These are phyloP conservation scores for Podospora conica DNA, from an alignment of 495 filamentous ascomycete species.

Conservation along the genomic window DNA sequence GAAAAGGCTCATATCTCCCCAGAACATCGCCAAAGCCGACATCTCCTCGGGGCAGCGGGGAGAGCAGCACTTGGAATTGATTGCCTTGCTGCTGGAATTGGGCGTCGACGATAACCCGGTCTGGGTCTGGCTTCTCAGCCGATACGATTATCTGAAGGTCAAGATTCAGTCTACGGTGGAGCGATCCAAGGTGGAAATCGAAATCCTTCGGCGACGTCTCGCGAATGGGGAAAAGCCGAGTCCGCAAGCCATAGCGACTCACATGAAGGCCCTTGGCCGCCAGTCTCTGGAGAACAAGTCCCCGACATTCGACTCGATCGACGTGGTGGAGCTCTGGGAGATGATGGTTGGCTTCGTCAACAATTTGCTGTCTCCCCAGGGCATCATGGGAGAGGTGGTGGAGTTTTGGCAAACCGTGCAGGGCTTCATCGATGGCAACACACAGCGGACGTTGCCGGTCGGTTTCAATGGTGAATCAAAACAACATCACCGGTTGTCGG, in stretches of 20 bases:
- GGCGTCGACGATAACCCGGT: conserved; percentile 95
- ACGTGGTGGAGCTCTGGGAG: conserved; percentile 86
- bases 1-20: conserved; percentile 62
- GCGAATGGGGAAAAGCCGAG: conserved; percentile 64
- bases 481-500: conserved; percentile 75
- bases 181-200: conserved; percentile 80
- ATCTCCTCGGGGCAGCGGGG: conserved; percentile 42
- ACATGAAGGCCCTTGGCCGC: conserved; percentile 64
- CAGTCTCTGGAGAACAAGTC: conserved; percentile 51
- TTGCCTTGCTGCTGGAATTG: conserved; percentile 77
- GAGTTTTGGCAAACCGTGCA: conserved; percentile 92
- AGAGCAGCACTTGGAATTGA: conserved; percentile 85
- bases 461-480: conserved; percentile 80
- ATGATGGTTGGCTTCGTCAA: conserved; percentile 66
- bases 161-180: conserved; percentile 75
- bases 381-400: conserved; percentile 79
- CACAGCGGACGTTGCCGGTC: conserved; percentile 70
- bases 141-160: conserved; percentile 79
- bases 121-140: conserved; percentile 86
- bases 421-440: conserved; percentile 81
- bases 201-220: conserved; percentile 76
- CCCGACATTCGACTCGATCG: conserved; percentile 60
- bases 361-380: conserved; percentile 63
- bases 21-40: conserved; percentile 40
- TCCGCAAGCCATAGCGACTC: conserved; percentile 59